Percentiles rank a stretch among this genome's conserved stretches.
Conservation (phyloP, 2,329 filamentous ascomycete genomes). For the Aspergillus sojae region DNA sequence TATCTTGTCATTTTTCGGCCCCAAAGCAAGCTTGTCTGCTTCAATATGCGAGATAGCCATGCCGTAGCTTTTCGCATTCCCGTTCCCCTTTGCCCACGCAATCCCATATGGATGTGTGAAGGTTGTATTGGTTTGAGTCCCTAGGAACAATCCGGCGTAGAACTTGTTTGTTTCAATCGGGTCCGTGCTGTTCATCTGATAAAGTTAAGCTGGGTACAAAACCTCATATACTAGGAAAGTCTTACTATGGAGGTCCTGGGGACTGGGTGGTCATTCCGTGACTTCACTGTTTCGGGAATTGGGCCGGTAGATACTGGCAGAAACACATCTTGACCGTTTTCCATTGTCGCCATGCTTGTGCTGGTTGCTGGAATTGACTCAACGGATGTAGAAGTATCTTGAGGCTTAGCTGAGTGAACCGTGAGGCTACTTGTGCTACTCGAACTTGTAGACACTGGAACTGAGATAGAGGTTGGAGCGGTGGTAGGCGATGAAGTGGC, state of each 20-base stretch:
- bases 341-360: constrained; percentile 27
- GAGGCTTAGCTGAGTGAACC: not conserved
- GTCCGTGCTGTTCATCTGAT: constrained; percentile 31
- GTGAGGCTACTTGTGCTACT: not conserved
- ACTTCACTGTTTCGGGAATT: constrained; percentile 41
- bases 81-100: constrained; percentile 67
- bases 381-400: not conserved
- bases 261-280: constrained; percentile 47
- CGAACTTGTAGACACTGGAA: not conserved
- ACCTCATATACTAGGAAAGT: not conserved
- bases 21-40: constrained; percentile 67
- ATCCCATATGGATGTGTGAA: constrained; percentile 78
- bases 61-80: constrained; percentile 70
- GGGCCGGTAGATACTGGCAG: constrained; percentile 41
- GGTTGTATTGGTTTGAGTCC: constrained; percentile 66
- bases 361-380: not conserved
- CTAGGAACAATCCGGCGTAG: constrained; percentile 79
- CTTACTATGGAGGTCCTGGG: constrained; percentile 44
- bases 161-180: constrained; percentile 60
- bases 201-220: constrained; percentile 12
- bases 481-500: not conserved
- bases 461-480: not conserved
- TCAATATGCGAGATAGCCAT: constrained; percentile 77
- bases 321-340: constrained; percentile 44
- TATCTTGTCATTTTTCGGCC: constrained; percentile 54